A percentile compares a stretch with the other conserved stretches of the same genome.
phyloP scores from a whole-genome alignment of 805 yeast genomes.

The Hanseniaspora occidentalis region DNA sequence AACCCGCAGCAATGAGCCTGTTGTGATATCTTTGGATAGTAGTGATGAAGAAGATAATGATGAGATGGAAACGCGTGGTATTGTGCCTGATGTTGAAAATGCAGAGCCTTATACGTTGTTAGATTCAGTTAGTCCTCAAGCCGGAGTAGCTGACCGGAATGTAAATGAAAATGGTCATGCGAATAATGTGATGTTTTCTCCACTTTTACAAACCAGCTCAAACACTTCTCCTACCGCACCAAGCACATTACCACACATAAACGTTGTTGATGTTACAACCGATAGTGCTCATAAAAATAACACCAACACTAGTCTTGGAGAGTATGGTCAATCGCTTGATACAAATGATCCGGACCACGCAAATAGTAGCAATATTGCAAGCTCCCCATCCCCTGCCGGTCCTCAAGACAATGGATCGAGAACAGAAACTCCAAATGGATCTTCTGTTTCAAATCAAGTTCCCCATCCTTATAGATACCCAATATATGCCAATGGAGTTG shows the following conservation, averaged over 20 bases:
- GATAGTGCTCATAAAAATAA: background rate
- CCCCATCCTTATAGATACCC: too few species aligned
- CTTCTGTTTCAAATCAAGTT: too few species aligned
- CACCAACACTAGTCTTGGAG: background rate
- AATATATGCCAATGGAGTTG: background rate
- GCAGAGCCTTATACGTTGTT: background rate
- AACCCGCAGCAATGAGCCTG: conserved; percentile 20
- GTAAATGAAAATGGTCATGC: too few species aligned
- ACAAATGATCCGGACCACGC: background rate
- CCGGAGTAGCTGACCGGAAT: too few species aligned
- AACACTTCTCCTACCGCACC: background rate
- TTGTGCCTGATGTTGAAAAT: background rate
- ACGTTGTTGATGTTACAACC: background rate
- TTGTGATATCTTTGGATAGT: conserved; percentile 39
- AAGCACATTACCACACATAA: background rate
- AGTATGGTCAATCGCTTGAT: background rate
- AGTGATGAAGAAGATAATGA: conserved; percentile 30
- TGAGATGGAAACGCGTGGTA: background rate
- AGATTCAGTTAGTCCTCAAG: too few species aligned
- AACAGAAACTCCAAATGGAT: background rate
- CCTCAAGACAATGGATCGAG: too few species aligned
- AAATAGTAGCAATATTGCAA: background rate
- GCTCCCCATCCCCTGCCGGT: background rate
- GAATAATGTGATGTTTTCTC: background rate
- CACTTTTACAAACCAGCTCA: background rate